Evolutionary conservation across 306 rosid species (phyloP).

Genomic region (Prunus padus): DNA sequence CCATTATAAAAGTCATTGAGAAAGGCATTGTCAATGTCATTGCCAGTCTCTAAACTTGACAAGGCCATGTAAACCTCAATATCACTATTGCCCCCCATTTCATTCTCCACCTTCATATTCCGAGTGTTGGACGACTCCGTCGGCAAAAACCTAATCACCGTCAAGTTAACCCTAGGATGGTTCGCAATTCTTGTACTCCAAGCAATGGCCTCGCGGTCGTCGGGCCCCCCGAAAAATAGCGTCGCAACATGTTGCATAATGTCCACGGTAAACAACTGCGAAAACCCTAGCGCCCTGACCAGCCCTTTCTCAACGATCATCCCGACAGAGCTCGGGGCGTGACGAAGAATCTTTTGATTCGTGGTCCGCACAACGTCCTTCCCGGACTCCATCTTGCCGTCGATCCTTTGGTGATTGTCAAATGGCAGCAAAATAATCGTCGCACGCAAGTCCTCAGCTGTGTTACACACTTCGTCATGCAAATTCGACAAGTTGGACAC

Average conservation of each 20-base stretch:
- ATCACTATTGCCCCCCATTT: slow-evolving; percentile 31
- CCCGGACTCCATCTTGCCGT: slow-evolving; percentile 84
- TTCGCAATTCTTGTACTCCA: slow-evolving; percentile 77
- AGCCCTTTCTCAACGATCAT: slow-evolving; percentile 59
- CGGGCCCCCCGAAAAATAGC: slow-evolving; percentile 77
- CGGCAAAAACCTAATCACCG: slow-evolving; percentile 56
- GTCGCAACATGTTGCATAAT: slow-evolving; percentile 61
- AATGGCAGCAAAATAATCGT: slow-evolving; percentile 67
- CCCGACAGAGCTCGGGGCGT: slow-evolving; percentile 81
- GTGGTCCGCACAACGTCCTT: slow-evolving; percentile 76
- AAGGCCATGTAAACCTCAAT: slow-evolving; percentile 56
- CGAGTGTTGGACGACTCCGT: slow-evolving; percentile 18
- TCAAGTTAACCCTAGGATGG: slow-evolving; percentile 52
- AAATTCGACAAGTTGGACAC: slow-evolving; percentile 53
- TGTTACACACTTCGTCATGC: slow-evolving; percentile 78
- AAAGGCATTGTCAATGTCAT: slow-evolving; percentile 63
- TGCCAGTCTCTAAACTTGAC: slow-evolving; percentile 46
- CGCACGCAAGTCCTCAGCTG: slow-evolving; percentile 68
- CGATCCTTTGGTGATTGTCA: slow-evolving; percentile 85
- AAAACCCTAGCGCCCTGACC: slow-evolving; percentile 49
- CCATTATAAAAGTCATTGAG: slow-evolving; percentile 75
- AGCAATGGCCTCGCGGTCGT: slow-evolving; percentile 82
- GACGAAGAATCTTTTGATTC: slow-evolving; percentile 85
- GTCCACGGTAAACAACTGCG: slow-evolving; percentile 46
- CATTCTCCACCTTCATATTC: slow-evolving; percentile 20